Percentiles rank a stretch among this genome's conserved stretches.
phyloP scores from a whole-genome alignment of 257 asterid genomes.

The Lantana camara region DNA sequence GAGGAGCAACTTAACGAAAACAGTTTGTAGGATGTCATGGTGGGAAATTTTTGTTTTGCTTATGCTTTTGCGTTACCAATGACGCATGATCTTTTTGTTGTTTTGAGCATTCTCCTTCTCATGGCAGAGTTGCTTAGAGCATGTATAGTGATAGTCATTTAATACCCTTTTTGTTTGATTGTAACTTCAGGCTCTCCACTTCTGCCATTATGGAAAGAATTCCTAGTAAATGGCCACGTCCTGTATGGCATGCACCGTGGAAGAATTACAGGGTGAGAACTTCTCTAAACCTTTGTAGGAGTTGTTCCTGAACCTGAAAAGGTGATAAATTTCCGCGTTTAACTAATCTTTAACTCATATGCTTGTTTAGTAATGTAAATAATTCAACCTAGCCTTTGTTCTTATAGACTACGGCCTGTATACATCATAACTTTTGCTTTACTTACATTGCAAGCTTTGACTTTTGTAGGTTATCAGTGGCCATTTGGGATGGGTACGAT shows the following conservation, averaged over 20 bases:
- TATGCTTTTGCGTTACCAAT: slow-evolving; percentile 3
- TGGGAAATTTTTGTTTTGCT: slow-evolving; percentile 13
- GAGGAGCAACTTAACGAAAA: background rate
- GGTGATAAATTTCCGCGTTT: background rate
- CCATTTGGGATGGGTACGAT: slow-evolving; percentile 93
- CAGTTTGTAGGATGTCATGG: background rate
- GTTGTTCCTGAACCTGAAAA: slow-evolving; percentile 14
- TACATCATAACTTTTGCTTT: slow-evolving; percentile 8
- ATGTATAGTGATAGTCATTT: background rate
- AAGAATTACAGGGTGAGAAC: slow-evolving; percentile 87
- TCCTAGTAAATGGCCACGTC: slow-evolving; percentile 99
- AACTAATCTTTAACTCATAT: background rate
- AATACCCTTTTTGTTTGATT: slow-evolving; percentile 13
- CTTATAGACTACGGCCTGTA: slow-evolving; percentile 1
- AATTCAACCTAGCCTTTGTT: background rate
- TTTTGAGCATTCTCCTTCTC: slow-evolving; percentile 8
- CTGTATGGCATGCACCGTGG: slow-evolving; percentile 96
- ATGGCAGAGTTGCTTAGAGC: background rate
- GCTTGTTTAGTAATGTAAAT: background rate
- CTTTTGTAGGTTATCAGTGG: slow-evolving; percentile 87
- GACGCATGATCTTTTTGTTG: background rate
- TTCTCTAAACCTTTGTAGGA: slow-evolving; percentile 9
- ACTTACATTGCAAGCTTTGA: slow-evolving; percentile 17
- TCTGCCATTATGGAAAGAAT: slow-evolving; percentile 99
- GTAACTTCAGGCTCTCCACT: slow-evolving; percentile 71